A percentile compares a stretch with the other conserved stretches of the same genome.
phyloP scores from a whole-genome alignment of 1,284 basidiomycete genomes.

The Erythrobasidium hasegawianum region DNA sequence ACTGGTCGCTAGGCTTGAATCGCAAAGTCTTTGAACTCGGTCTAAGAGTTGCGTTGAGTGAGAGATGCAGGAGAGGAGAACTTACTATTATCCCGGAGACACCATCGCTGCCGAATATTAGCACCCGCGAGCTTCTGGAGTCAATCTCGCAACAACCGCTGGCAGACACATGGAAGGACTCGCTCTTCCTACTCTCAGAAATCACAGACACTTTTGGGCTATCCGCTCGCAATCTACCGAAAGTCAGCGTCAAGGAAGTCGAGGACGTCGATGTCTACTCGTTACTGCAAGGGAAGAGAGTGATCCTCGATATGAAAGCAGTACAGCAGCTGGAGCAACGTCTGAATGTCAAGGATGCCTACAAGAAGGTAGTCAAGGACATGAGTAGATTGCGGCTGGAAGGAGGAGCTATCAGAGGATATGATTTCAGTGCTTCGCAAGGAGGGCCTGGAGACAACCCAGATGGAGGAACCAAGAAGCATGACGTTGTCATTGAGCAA shows the following conservation, averaged over 20 bases:
- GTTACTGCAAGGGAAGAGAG: conserved; percentile 28
- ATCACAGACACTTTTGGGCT: conserved; percentile 20
- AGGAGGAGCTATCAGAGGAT: background rate
- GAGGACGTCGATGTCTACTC: conserved; percentile 29
- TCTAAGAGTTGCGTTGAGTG: conserved; percentile 28
- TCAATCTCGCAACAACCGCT: background rate
- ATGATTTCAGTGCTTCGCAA: background rate
- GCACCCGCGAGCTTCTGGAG: conserved; percentile 12
- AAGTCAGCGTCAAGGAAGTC: conserved; percentile 10
- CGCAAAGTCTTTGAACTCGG: conserved; percentile 32
- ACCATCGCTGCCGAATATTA: conserved; percentile 17
- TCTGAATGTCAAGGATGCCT: background rate
- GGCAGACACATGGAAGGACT: background rate
- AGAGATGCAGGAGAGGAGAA: conserved; percentile 35
- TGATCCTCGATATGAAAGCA: conserved; percentile 26
- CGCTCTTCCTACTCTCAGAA: conserved; percentile 27
- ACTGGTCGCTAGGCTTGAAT: conserved; percentile 27
- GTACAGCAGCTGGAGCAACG: conserved; percentile 18
- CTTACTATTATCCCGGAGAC: conserved; percentile 25
- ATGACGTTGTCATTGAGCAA: conserved; percentile 13
- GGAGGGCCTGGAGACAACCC: background rate
- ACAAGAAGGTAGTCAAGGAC: background rate
- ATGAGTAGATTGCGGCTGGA: background rate
- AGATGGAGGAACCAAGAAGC: conserved; percentile 2
- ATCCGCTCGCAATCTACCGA: conserved; percentile 27